Evolutionary conservation across 2,329 filamentous ascomycete species (phyloP), one percentile per base, ranked within the genome.

Genomic region (Fusarium sororula): DNA sequence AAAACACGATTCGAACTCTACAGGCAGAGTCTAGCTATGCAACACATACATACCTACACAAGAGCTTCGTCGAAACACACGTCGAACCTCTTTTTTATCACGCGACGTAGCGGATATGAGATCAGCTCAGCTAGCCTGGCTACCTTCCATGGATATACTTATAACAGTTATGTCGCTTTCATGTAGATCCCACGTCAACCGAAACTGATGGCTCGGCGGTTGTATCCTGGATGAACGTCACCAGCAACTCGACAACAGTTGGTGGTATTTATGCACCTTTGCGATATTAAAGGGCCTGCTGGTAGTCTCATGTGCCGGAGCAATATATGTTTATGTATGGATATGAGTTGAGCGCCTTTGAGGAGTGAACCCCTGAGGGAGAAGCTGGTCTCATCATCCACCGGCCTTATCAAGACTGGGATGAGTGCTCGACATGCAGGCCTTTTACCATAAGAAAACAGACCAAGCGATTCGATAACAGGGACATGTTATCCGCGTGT

Each of bases 401-500:
- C 17, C 17, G 5, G 30, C 48, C 9, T 20, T 24, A 6, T 35
- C 30, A 51, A 51, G 14, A 35, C 48, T 20, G 6, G 30, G 12
- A 51, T 51, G 28, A 35, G 30, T 51, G 6, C 48, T 35, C 12
- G 35, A 20, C 7, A 20, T 24, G n/a, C n/a, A 20, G 8, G 9
- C 9, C 6, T 15, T 35, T 20, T 15, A 0, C 17, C 48, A 26
- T 35, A 11, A 26, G 5, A 4, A 20, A 37, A 37, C 9, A 11
- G 48, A 0, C 17, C 48, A 53, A 15, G 9, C 4, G 14, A 15
- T 24, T 35, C 30, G 8, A 20, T 20, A 35, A 15, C 9, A 24
- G 6, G 22, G 8, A 5, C 12, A 35, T 20, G 3, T 2, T 20
- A 24, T n/a, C n/a, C 9, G n/a, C 13, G 3, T 35, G 5, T 11